These are phyloP conservation scores for Geotrichum ghanense DNA, from an alignment of 805 yeast genomes.

Conservation along the genomic window DNA sequence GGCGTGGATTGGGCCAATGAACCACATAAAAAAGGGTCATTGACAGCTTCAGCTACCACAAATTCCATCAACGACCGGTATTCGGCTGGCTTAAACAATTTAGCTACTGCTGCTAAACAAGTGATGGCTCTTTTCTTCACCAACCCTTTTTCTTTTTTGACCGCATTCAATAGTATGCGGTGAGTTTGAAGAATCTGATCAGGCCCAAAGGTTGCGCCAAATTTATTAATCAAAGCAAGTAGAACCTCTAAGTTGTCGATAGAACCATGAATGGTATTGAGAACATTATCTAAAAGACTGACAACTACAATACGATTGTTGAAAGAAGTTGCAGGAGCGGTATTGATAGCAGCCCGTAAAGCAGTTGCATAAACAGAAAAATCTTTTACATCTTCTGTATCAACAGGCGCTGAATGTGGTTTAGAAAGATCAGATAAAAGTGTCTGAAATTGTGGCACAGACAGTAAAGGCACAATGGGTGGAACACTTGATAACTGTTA, in stretches of 20 bases:
- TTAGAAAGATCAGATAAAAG: constrained; percentile 7
- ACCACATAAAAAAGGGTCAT: constrained; percentile 13
- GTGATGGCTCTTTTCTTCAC: constrained; percentile 39
- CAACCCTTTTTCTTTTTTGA: constrained; percentile 30
- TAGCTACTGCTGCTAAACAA: constrained; percentile 36
- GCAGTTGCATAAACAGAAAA: constrained; percentile 17
- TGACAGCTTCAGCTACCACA: constrained; percentile 10
- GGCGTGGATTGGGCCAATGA: constrained; percentile 19
- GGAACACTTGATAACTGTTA: neutral
- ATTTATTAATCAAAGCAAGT: constrained; percentile 40
- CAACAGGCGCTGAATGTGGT: constrained; percentile 26
- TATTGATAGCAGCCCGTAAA: constrained; percentile 22
- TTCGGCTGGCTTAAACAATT: constrained; percentile 19
- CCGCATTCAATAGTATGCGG: constrained; percentile 27
- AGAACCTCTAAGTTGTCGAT: constrained; percentile 54
- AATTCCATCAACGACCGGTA: constrained; percentile 16
- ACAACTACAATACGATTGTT: constrained; percentile 18
- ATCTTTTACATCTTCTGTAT: constrained; percentile 24
- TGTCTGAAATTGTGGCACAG: constrained; percentile 5
- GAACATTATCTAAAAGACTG: constrained; percentile 18
- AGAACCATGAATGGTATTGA: constrained; percentile 14
- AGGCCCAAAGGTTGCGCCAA: constrained; percentile 33
- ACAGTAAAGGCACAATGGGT: constrained; percentile 24
- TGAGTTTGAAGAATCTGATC: constrained; percentile 26
- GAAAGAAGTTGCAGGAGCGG: constrained; percentile 15